Conservation (phyloP, 2,329 filamentous ascomycete genomes). For the Geosmithia morbida region DNA sequence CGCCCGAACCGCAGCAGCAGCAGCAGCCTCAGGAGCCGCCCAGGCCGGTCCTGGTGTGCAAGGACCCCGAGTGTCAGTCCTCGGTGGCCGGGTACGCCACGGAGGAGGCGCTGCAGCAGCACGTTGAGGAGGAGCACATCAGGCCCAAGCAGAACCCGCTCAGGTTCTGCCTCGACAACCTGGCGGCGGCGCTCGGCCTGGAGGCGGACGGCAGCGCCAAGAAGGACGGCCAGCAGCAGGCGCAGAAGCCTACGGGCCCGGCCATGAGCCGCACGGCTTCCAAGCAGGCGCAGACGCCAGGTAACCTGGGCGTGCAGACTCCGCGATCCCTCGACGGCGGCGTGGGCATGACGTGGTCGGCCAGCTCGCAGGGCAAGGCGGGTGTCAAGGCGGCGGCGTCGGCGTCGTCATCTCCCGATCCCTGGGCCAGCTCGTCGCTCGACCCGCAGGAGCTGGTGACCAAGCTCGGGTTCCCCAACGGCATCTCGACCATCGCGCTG, state of each 20-base stretch:
- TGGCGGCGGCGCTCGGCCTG: conserved; percentile 34
- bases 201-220: conserved; percentile 31
- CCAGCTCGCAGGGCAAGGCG: conserved; percentile 22
- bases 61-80: conserved; percentile 39
- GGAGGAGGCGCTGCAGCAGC: conserved; percentile 36
- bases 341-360: conserved; percentile 33
- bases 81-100: conserved; percentile 32
- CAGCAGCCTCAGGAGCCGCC: conserved; percentile 15
- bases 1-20: conserved; percentile 9
- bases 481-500: conserved; percentile 29
- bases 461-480: conserved; percentile 18
- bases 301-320: conserved; percentile 26
- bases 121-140: conserved; percentile 44
- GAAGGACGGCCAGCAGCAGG: conserved; percentile 8
- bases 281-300: conserved; percentile 32
- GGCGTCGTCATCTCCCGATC: conserved; percentile 13
- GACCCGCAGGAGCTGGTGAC: conserved; percentile 29
- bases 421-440: conserved; percentile 29
- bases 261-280: conserved; percentile 27
- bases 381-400: conserved; percentile 13
- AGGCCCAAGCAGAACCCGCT: conserved; percentile 39
- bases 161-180: conserved; percentile 34
- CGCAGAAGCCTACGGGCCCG: conserved; percentile 9
- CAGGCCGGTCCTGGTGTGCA: conserved; percentile 32
- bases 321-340: conserved; percentile 32